A percentile compares a stretch with the other conserved stretches of the same genome.
phyloP scores from a whole-genome alignment of 2,329 filamentous ascomycete genomes.

The Penicillium sp. region DNA sequence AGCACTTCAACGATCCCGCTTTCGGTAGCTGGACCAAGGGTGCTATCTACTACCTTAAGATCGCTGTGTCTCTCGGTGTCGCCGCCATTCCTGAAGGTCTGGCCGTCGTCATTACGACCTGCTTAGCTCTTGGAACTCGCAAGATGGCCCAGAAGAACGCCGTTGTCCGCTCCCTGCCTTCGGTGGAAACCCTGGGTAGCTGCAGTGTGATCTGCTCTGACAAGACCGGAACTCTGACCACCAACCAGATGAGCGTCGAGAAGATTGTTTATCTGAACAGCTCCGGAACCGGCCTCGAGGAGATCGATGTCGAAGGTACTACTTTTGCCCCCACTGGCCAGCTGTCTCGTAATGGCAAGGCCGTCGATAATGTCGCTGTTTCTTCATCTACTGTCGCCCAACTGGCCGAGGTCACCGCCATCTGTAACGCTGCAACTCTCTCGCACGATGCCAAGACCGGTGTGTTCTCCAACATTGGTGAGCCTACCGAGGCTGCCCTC shows the following conservation, averaged over 20 bases:
- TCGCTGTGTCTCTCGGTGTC: conserved; percentile 95
- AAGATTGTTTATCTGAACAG: conserved; percentile 82
- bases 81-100: conserved; percentile 97
- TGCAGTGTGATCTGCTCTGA: conserved; percentile 99
- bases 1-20: conserved; percentile 91
- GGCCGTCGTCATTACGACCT: conserved; percentile 98
- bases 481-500: conserved; percentile 92
- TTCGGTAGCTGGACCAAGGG: conserved; percentile 95
- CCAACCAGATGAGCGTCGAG: conserved; percentile 98
- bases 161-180: conserved; percentile 91
- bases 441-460: conserved; percentile 75
- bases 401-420: conserved; percentile 66
- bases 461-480: conserved; percentile 78
- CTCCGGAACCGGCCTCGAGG: conserved; percentile 70
- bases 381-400: conserved; percentile 75
- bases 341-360: conserved; percentile 67
- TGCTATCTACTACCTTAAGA: conserved; percentile 99
- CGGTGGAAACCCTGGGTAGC: conserved; percentile 95
- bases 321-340: conserved; percentile 83
- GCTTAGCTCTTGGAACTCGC: conserved; percentile 87
- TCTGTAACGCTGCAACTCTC: conserved; percentile 87
- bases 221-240: conserved; percentile 97
- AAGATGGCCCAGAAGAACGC: conserved; percentile 99
- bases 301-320: conserved; percentile 86
- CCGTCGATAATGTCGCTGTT: conserved; percentile 65